Evolutionary conservation across 2,329 filamentous ascomycete species (phyloP).

Genomic region (Colletotrichum tabaci): DNA sequence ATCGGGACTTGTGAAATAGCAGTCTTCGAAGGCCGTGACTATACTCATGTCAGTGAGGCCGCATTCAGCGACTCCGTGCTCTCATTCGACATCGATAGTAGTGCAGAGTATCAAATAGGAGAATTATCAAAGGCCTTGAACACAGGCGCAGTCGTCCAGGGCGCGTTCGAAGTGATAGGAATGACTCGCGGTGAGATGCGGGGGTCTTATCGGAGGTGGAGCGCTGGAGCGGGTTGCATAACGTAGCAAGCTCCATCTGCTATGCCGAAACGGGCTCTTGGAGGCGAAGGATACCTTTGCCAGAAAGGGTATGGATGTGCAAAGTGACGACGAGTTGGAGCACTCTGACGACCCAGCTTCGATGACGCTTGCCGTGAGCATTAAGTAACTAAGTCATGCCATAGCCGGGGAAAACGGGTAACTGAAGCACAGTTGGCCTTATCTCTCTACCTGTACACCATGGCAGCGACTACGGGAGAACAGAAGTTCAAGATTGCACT

Average conservation of each 20-base stretch:
- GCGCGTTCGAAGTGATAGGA: not conserved
- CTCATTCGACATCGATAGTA: not conserved
- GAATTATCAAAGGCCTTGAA: not conserved
- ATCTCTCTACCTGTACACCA: not conserved
- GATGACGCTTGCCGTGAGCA: not conserved
- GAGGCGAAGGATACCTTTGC: slow-evolving; percentile 21
- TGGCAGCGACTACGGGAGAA: not conserved
- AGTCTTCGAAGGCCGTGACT: too few species aligned
- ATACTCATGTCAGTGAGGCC: not conserved
- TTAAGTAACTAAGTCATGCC: not conserved
- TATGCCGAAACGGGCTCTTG: not conserved
- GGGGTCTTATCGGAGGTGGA: slow-evolving; percentile 20
- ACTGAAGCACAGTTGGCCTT: too few species aligned
- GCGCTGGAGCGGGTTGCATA: slow-evolving; percentile 1
- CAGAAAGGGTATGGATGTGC: slow-evolving; percentile 17
- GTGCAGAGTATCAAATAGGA: too few species aligned
- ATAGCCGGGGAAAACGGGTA: not conserved
- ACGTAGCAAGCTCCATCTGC: not conserved
- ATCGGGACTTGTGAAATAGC: not conserved
- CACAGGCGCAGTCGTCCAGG: not conserved
- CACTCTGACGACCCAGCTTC: not conserved
- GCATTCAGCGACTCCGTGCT: not conserved
- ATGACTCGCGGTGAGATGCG: slow-evolving; percentile 21
- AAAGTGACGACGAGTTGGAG: not conserved
- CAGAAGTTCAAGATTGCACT: slow-evolving; percentile 32